Percentiles rank a stretch among this genome's conserved stretches.
Evolutionary conservation across 176 grass and related monocot genomes (phyloP).

Genomic region (Eleusine coracana): DNA sequence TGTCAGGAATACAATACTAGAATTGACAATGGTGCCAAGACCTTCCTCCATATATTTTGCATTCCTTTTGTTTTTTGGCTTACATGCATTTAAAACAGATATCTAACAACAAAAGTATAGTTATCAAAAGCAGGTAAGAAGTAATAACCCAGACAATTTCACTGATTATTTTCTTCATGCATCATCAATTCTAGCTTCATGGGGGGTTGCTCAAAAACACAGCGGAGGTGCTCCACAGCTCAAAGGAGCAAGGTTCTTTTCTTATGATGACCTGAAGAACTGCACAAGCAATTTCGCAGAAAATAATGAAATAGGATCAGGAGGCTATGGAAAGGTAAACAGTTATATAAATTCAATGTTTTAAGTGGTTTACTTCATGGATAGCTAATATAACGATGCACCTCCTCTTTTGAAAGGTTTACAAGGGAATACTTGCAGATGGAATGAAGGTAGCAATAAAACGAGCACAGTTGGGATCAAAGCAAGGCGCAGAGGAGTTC

Average conservation of each 20-base stretch:
- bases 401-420: conserved; percentile 59
- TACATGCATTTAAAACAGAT: conserved; percentile 10
- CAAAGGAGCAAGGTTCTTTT: conserved; percentile 83
- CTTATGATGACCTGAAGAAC: conserved; percentile 74
- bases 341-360: background rate
- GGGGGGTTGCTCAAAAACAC: conserved; percentile 60
- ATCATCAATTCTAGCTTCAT: conserved; percentile 66
- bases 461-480: conserved; percentile 76
- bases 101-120: conserved; percentile 15
- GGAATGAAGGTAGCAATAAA: conserved; percentile 75
- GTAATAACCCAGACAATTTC: conserved; percentile 18
- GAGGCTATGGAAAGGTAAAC: conserved; percentile 87
- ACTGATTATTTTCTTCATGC: conserved; percentile 12
- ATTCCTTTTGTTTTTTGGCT: background rate
- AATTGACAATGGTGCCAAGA: conserved; percentile 18
- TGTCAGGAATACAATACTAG: background rate
- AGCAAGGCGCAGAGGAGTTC: conserved; percentile 84
- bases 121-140: conserved; percentile 25
- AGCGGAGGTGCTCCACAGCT: conserved; percentile 67
- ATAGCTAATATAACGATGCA: conserved; percentile 16
- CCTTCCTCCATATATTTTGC: background rate
- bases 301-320: conserved; percentile 71
- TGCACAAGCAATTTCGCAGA: conserved; percentile 77
- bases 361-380: background rate
- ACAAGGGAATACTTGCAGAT: conserved; percentile 68